Conservation (phyloP, 495 filamentous ascomycete genomes). For the Aspergillus steynii region DNA sequence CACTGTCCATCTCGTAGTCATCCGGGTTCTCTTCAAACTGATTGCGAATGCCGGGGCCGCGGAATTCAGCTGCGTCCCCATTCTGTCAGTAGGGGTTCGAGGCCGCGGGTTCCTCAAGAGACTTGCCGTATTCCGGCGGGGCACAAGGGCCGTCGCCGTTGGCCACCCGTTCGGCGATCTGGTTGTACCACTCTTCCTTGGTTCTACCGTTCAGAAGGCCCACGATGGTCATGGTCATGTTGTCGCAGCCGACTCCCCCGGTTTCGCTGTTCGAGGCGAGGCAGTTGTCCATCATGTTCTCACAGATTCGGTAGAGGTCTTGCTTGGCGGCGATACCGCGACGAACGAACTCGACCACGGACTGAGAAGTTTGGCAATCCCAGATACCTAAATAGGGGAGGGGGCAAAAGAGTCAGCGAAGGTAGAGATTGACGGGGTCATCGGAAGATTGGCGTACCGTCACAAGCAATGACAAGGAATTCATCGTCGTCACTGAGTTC, state of each 20-base stretch:
- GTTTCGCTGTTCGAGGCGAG: constrained; percentile 96
- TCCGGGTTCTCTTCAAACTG: constrained; percentile 90
- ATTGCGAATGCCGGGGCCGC: constrained; percentile 78
- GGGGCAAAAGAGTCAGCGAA: not conserved
- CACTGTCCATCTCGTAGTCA: constrained; percentile 84
- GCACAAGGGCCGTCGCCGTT: constrained; percentile 98
- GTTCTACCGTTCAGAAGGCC: constrained; percentile 85
- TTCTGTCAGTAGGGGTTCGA: constrained; percentile 51
- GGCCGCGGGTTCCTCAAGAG: constrained; percentile 49
- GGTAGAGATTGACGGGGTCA: not conserved
- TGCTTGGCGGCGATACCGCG: constrained; percentile 95
- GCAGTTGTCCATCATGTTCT: constrained; percentile 99
- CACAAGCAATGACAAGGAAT: constrained; percentile 95
- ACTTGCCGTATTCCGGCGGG: constrained; percentile 98
- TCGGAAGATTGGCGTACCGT: constrained; percentile 61
- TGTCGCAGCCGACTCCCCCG: constrained; percentile 96
- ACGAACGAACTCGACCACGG: constrained; percentile 94
- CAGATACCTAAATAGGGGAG: constrained; percentile 74
- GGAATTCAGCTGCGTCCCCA: constrained; percentile 82
- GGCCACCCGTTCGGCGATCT: constrained; percentile 90
- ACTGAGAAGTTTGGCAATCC: constrained; percentile 98
- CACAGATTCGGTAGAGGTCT: constrained; percentile 86
- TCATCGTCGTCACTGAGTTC: constrained; percentile 92
- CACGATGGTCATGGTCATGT: constrained; percentile 97
- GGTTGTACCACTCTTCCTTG: constrained; percentile 97